Evolutionary conservation across 805 yeast genomes (phyloP), one percentile per base, ranked within the genome.

Genomic region (Tetrapisispora nanseiensis): DNA sequence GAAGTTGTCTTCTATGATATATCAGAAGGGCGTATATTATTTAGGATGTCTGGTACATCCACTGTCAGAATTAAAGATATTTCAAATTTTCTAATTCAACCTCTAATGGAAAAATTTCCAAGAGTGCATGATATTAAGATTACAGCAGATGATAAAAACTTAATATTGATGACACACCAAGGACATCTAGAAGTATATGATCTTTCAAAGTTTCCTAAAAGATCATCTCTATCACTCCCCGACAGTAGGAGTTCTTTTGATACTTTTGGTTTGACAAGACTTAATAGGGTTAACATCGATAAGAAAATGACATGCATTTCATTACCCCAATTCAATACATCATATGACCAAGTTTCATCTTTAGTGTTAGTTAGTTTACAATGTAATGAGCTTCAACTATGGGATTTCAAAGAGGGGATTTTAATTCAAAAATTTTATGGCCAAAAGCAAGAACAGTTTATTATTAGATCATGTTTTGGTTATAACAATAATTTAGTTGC

Each of bases 381-480:
- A 13, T 82, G 86, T 0, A 86, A 82, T 52, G 92, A 83, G 55
- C 59, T 86, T 8, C 92, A 85, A 51, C 63, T 86, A 4, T 86
- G 95, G 95, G 85, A 86, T 49, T 75, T 83, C 46, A 60, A 70
- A 30, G 71, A 68, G 43, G 74, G 78, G 4, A 63, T 76, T 1
- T 56, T 86, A 16, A 70, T 75, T 23, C 76, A 77, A 43, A 83
- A 77, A 51, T 81, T 74, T 47, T 66, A 76, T 36, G 95, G 95
- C 1, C 85, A 82, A 55, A 71, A 72, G 43, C 95, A 84, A 57
- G 73, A 75, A 23, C 71, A 78, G 21, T 80, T 69, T 52, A 77
- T 86, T 30, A 76, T 89, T 18, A 69, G 95, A 38, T 79, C 94
- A 1, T 73, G 86, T 49, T 80, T 86, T 56, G 94, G 95, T 0